Conservation (phyloP, 768 basidiomycete species). For the Gloeopeniophorella convolvens region DNA sequence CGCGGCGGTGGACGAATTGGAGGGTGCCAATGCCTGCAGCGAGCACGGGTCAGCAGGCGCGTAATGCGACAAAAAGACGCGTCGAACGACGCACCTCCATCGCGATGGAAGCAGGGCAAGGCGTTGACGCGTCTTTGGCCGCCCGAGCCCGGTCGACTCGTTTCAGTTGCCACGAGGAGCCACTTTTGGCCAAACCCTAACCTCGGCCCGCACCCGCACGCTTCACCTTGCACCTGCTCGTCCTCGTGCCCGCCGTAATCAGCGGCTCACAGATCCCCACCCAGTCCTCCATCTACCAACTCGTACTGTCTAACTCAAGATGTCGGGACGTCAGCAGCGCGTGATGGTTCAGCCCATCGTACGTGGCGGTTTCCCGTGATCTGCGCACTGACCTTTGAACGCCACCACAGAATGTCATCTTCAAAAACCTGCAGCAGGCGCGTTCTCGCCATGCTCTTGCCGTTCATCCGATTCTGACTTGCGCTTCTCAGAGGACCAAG, state of each 20-base stretch:
- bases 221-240: no score
- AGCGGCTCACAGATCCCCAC: background rate
- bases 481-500: slow-evolving; percentile 55
- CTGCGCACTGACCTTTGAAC: slow-evolving; percentile 15
- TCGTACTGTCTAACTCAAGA: slow-evolving; percentile 34
- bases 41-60: background rate
- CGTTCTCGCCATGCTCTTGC: slow-evolving; percentile 9
- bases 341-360: slow-evolving; percentile 99
- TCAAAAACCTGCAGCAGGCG: slow-evolving; percentile 93
- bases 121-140: slow-evolving; percentile 15
- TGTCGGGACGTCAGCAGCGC: slow-evolving; percentile 90
- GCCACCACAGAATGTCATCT: slow-evolving; percentile 78
- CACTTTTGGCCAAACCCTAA: slow-evolving; percentile 11
- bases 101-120: slow-evolving; percentile 22
- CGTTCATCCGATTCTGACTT: slow-evolving; percentile 15
- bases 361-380: slow-evolving; percentile 29
- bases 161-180: background rate
- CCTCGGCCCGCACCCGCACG: no score
- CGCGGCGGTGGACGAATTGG: slow-evolving; percentile 91
- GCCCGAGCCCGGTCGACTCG: slow-evolving; percentile 2
- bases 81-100: slow-evolving; percentile 29
- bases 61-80: slow-evolving; percentile 2
- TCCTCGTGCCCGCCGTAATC: background rate
- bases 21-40: slow-evolving; percentile 48
- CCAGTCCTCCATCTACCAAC: background rate